These are phyloP conservation scores for Monosporascus sp. DNA, from an alignment of 2,329 filamentous ascomycete species.

Conservation along the genomic window DNA sequence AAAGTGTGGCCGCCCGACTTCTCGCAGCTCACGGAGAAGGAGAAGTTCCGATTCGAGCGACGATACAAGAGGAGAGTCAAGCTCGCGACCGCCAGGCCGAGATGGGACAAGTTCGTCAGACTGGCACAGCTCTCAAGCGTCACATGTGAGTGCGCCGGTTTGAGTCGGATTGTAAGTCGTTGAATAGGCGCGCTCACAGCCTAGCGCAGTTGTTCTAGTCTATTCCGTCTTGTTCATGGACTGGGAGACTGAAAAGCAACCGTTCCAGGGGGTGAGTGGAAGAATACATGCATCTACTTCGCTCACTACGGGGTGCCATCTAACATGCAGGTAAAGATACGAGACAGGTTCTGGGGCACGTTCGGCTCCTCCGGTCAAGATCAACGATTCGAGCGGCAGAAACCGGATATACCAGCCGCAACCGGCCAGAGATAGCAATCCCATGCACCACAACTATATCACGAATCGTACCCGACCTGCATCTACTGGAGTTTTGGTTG, in stretches of 20 bases:
- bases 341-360: slow-evolving; percentile 33
- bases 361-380: slow-evolving; percentile 25
- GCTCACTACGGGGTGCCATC: not conserved
- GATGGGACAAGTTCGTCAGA: slow-evolving; percentile 40
- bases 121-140: slow-evolving; percentile 58
- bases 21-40: slow-evolving; percentile 59
- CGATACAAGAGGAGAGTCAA: slow-evolving; percentile 66
- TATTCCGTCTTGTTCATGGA: slow-evolving; percentile 61
- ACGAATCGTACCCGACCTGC: slow-evolving; percentile 12
- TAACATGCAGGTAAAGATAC: slow-evolving; percentile 26
- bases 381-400: slow-evolving; percentile 17
- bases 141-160: slow-evolving; percentile 39
- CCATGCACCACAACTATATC: slow-evolving; percentile 9
- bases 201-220: slow-evolving; percentile 39
- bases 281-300: not conserved
- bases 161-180: too few species aligned
- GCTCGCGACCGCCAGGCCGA: slow-evolving; percentile 25
- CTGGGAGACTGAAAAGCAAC: slow-evolving; percentile 41
- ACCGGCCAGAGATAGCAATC: slow-evolving; percentile 8
- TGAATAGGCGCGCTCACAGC: too few species aligned
- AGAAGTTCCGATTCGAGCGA: slow-evolving; percentile 74
- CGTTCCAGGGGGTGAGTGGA: slow-evolving; percentile 44
- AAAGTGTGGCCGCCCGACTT: slow-evolving; percentile 78
- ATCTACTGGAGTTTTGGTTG: slow-evolving; percentile 27
- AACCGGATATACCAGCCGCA: slow-evolving; percentile 11